phyloP scores from a whole-genome alignment of 129 eudicot species.

The Heracleum sosnowskyi region DNA sequence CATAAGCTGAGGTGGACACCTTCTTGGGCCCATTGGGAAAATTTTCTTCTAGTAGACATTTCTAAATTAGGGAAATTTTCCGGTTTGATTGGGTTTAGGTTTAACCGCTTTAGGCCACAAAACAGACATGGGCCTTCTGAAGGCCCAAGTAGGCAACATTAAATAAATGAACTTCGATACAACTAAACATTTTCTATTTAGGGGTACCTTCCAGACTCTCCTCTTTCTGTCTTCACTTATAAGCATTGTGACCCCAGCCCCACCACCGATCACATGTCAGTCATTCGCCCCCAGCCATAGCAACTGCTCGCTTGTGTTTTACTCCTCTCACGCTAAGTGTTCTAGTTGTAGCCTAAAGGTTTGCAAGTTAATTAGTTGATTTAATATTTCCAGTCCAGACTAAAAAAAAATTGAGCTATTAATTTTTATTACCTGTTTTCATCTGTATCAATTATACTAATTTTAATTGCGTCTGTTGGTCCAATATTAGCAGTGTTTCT shows the following conservation, averaged over 20 bases:
- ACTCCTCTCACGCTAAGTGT: not conserved
- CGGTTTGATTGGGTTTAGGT: not conserved
- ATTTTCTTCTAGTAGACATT: too few relatives aligned
- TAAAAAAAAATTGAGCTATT: not conserved
- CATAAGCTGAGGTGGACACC: not conserved
- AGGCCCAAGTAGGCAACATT: not conserved
- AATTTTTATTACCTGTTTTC: not conserved
- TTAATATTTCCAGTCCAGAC: not conserved
- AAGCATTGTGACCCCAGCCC: not conserved
- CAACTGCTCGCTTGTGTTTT: not conserved
- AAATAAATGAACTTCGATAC: not conserved
- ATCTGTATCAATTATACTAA: too few relatives aligned
- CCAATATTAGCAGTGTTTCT: too few relatives aligned
- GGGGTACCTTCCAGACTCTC: not conserved
- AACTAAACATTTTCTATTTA: not conserved
- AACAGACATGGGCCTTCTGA: not conserved
- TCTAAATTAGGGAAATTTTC: not conserved
- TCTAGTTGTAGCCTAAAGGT: not conserved
- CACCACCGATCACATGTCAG: not conserved
- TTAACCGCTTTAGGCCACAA: not conserved
- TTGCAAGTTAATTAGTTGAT: not conserved
- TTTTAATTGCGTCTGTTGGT: too few relatives aligned
- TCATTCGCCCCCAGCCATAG: not conserved
- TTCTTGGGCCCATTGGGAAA: not conserved
- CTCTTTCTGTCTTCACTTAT: not conserved